Evolutionary conservation across 768 basidiomycete genomes (phyloP).

Genomic region (Boletus eberwhitei): DNA sequence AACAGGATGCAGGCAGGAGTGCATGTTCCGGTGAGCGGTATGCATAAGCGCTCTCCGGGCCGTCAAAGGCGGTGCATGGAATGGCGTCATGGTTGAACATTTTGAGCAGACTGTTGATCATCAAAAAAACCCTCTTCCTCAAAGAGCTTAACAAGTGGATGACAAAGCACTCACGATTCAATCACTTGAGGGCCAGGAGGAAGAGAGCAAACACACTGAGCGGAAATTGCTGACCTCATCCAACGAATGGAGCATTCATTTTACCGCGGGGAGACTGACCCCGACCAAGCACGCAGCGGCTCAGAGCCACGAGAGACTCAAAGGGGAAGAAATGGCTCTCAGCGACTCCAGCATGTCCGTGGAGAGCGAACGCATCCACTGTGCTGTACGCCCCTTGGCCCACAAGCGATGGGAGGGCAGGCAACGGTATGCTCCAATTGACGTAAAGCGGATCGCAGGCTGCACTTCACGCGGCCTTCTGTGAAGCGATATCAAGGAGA

Average conservation of each 20-base stretch:
- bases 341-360: slow-evolving; percentile 26
- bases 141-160: slow-evolving; percentile 29
- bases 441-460: slow-evolving; percentile 27
- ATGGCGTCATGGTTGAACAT: slow-evolving; percentile 27
- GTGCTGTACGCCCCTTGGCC: slow-evolving; percentile 23
- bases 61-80: slow-evolving; percentile 23
- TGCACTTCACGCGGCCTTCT: slow-evolving; percentile 16
- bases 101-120: slow-evolving; percentile 24
- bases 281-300: slow-evolving; percentile 7
- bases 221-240: slow-evolving; percentile 29
- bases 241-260: slow-evolving; percentile 17
- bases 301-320: slow-evolving; percentile 11
- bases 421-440: slow-evolving; percentile 27
- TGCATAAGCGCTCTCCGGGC: slow-evolving; percentile 23
- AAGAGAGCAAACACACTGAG: slow-evolving; percentile 1
- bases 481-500: slow-evolving; percentile 24
- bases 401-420: slow-evolving; percentile 32
- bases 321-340: slow-evolving; percentile 14
- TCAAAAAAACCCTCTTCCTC: slow-evolving; percentile 28
- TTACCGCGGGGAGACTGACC: slow-evolving; percentile 7
- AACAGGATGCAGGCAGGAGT: slow-evolving; percentile 29
- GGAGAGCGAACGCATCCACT: slow-evolving; percentile 21
- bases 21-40: slow-evolving; percentile 30
- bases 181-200: slow-evolving; percentile 12
- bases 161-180: slow-evolving; percentile 13